Evolutionary conservation across 306 rosid species (phyloP), one percentile per base, ranked within the genome.

Genomic region (Morella rubra): DNA sequence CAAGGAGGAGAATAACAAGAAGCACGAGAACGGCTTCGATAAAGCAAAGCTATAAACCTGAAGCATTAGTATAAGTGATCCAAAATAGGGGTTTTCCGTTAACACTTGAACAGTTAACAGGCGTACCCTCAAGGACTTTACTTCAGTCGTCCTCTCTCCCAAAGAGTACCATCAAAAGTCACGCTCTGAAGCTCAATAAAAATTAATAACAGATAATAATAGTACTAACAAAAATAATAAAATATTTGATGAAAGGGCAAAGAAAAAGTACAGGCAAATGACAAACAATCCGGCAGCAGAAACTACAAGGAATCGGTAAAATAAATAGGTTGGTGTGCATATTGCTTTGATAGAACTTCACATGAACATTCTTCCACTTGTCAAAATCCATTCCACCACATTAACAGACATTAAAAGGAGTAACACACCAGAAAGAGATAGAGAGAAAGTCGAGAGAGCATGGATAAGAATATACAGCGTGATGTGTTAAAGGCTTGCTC

Each of bases 111-210:
- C 73, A 84, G 91, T 87, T 19, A 47, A 2, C 22, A 24, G 72
- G 77, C 73, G 79, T 72, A 77, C 81, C 83, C 71, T 71, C 53
- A 37, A 15, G 46, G 51, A 49, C 53, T 51, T 18, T 40, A 53
- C 47, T 74, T 44, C 44, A 62, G 24, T 49, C 56, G 13, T 51
- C 68, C 13, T 8, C 54, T 27, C 8, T 71, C 19, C 14, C 69
- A 4, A 47, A 42, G 67, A 76, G 89, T 77, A 87, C 89, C 87
- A 86, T 86, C 18, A 84, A 87, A 90, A 87, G 93, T 79, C 86
- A 74, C 87, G 89, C 90, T 73, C 53, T 79, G 6, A 58, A 73
- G 18, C 79, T 76, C 74, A 71, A 69, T 20, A 71, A 66, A 59
- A 37, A 69, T 65, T 41, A 22, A 20, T 64, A 56, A 61, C 37